These are phyloP conservation scores for Microbotryum scabiosae DNA, from an alignment of 1,284 basidiomycete genomes.

Conservation along the genomic window DNA sequence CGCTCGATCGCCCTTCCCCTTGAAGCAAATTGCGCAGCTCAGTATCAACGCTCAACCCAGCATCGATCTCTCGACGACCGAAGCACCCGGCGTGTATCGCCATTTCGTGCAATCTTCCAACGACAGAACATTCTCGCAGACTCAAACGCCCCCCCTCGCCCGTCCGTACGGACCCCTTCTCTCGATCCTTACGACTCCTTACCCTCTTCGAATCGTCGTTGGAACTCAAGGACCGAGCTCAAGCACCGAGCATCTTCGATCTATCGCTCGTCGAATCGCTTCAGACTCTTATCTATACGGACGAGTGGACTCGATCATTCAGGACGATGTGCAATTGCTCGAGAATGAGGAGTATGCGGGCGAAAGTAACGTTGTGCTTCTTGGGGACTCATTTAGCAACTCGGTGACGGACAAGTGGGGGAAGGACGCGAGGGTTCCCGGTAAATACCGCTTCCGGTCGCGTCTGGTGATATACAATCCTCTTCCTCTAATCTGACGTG, in stretches of 20 bases:
- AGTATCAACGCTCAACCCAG: background rate
- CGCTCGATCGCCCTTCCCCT: background rate
- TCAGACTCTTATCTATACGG: conserved; percentile 62
- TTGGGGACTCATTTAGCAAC: background rate
- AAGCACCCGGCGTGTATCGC: background rate
- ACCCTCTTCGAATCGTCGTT: conserved; percentile 52
- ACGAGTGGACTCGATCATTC: conserved; percentile 56
- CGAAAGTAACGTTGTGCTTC: conserved; percentile 2
- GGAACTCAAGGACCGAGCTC: conserved; percentile 33
- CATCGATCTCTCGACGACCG: background rate
- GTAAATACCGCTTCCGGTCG: no score
- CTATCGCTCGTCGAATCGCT: conserved; percentile 55
- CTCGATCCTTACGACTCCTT: conserved; percentile 51
- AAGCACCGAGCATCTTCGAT: conserved; percentile 36
- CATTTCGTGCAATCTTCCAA: background rate
- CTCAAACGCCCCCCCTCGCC: conserved; percentile 6
- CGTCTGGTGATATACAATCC: no score
- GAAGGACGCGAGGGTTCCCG: background rate
- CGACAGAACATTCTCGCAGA: background rate
- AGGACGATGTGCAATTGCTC: conserved; percentile 46
- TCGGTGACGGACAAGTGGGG: background rate
- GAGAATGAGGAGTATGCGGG: background rate
- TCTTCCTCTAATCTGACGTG: background rate
- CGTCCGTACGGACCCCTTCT: conserved; percentile 54
- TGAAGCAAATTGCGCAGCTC: background rate